phyloP scores from a whole-genome alignment of 2,329 filamentous ascomycete genomes.

The Apiospora hydei region DNA sequence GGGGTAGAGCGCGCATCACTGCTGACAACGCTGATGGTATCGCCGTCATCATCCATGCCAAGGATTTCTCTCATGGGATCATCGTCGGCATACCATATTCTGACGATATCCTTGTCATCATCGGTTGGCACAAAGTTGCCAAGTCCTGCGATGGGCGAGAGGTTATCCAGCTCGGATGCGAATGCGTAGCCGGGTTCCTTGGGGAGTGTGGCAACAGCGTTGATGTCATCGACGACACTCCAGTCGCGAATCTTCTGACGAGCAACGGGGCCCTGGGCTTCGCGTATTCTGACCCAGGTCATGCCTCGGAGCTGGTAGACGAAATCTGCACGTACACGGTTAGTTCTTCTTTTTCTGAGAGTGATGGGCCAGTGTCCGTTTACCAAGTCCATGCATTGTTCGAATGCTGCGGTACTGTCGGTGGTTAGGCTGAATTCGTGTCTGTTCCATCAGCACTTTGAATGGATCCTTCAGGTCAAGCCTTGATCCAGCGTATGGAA shows the following conservation, averaged over 20 bases:
- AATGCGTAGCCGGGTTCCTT: constrained; percentile 32
- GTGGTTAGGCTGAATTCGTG: constrained; percentile 48
- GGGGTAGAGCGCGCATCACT: neutral
- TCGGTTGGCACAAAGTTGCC: constrained; percentile 30
- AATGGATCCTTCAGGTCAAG: constrained; percentile 28
- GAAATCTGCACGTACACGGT: constrained; percentile 41
- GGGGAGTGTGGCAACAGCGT: constrained; percentile 32
- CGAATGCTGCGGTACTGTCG: constrained; percentile 47
- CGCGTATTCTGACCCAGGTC: constrained; percentile 49
- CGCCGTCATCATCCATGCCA: constrained; percentile 1
- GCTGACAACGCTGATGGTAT: neutral
- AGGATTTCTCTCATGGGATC: neutral
- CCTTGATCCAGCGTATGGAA: constrained; percentile 23
- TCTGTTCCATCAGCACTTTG: constrained; percentile 35
- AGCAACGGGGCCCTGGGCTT: constrained; percentile 39
- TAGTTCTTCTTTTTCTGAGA: neutral
- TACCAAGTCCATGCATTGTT: constrained; percentile 50
- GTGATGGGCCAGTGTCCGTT: neutral
- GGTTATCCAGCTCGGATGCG: constrained; percentile 35
- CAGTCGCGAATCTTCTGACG: constrained; percentile 40
- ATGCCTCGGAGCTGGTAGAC: constrained; percentile 53
- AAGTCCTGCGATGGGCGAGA: constrained; percentile 32
- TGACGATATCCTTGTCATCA: constrained; percentile 32
- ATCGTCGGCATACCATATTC: constrained; percentile 35
- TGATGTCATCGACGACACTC: constrained; percentile 44